Conservation (phyloP, 129 eudicot species). For the Arctium lappa region DNA sequence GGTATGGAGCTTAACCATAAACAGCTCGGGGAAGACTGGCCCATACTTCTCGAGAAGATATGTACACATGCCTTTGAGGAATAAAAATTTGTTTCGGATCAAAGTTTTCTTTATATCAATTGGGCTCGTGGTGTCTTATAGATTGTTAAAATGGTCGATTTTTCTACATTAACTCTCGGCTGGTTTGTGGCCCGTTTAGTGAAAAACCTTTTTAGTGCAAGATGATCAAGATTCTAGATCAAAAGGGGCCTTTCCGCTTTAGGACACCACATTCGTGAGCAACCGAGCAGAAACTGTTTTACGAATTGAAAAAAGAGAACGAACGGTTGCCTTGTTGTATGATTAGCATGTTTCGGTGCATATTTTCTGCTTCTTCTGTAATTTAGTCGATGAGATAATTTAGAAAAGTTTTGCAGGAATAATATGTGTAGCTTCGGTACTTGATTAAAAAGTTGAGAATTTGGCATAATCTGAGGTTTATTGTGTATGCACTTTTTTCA, state of each 20-base stretch:
- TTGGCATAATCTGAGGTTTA: slow-evolving; percentile 46
- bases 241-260: slow-evolving; percentile 14
- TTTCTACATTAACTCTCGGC: slow-evolving; percentile 25
- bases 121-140: slow-evolving; percentile 27
- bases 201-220: slow-evolving; percentile 3
- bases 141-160: slow-evolving; percentile 11
- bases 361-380: slow-evolving; percentile 48
- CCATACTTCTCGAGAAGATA: slow-evolving; percentile 77
- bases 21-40: slow-evolving; percentile 94
- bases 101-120: slow-evolving; percentile 18
- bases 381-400: slow-evolving; percentile 53
- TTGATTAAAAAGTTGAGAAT: slow-evolving; percentile 45
- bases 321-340: slow-evolving; percentile 72
- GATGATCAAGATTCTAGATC: slow-evolving; percentile 13
- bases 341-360: slow-evolving; percentile 47
- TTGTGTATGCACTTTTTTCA: slow-evolving; percentile 46
- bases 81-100: slow-evolving; percentile 16
- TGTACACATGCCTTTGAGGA: slow-evolving; percentile 57
- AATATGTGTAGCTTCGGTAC: slow-evolving; percentile 57
- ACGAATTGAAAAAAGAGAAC: slow-evolving; percentile 18
- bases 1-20: slow-evolving; percentile 84
- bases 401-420: slow-evolving; percentile 88
- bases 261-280: slow-evolving; percentile 34
- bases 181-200: slow-evolving; percentile 17
- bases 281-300: slow-evolving; percentile 37